Evolutionary conservation across 2,329 filamentous ascomycete species (phyloP), one percentile per base, ranked within the genome.

Genomic region (Scleromitrula shiraiana): DNA sequence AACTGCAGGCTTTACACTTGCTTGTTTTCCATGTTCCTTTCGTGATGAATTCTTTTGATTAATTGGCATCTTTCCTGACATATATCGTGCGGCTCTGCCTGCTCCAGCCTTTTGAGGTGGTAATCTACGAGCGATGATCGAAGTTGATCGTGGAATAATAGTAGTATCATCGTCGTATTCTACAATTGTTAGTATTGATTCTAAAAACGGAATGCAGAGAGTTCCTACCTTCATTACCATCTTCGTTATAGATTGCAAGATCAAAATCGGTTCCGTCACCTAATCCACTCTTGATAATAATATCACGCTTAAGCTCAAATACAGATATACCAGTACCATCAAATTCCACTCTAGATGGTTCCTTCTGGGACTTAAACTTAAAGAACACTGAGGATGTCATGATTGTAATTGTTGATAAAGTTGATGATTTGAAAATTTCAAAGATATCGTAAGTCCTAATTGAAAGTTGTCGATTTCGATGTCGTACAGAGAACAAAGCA

Each of bases 341-440:
- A 68, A 98, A 97, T 64, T 90, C 87, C 62, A 98, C 89, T 64
- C 90, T 82, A 50, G 88, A 88, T 52, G 89, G 88, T 65, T 97
- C 93, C 73, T 89, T 96, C 66, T 94, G 89, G 60, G 91, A 97
- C 73, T 96, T 97, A 83, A 98, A 98, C 73, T 95, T 95, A 86
- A 96, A 98, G 72, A 96, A 97, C 65, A 98, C 93, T 58, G 90
- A 97, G 49, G 93, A 76, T 47, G 63, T 52, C 63, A 65, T 65
- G 44, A 51, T 64, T 56, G 46, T 40, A 43, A 37, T 46, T 41
- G 40, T 46, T 41, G 43, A 49, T 41, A 26, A 44, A 19, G 45
- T 37, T 48, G 52, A 46, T 43, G 41, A 46, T 46, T 47, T 43
- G 52, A 49, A 29, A 26, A 40, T 48, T 46, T 24, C 49, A 30